phyloP scores from a whole-genome alignment of 2,329 filamentous ascomycete genomes.

The Verticillium nubilum region DNA sequence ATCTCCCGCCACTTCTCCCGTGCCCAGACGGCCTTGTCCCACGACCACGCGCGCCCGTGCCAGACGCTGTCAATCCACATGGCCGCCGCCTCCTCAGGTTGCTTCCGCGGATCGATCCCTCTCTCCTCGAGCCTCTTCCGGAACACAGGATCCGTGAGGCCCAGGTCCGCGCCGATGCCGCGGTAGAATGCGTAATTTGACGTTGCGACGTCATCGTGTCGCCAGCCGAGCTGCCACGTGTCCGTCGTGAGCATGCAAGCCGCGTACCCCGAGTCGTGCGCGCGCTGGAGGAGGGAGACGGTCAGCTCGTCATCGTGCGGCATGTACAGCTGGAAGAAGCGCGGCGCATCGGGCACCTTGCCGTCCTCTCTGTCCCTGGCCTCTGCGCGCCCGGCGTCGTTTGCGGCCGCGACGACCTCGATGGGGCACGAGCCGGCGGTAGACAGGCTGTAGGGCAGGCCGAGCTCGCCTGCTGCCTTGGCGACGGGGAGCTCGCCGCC shows the following conservation, averaged over 20 bases:
- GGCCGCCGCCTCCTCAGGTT: constrained; percentile 47
- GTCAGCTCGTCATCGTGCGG: constrained; percentile 57
- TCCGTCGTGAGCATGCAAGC: constrained; percentile 57
- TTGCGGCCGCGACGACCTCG: constrained; percentile 51
- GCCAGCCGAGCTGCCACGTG: constrained; percentile 59
- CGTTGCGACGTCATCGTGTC: constrained; percentile 50
- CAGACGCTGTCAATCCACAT: constrained; percentile 60
- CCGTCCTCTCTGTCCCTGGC: neutral
- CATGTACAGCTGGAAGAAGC: constrained; percentile 62
- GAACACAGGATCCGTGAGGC: constrained; percentile 55
- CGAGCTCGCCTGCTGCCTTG: constrained; percentile 52
- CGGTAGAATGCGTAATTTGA: constrained; percentile 61
- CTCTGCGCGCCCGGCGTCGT: constrained; percentile 30
- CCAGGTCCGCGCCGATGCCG: constrained; percentile 52
- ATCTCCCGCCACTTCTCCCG: constrained; percentile 50
- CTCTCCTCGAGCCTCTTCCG: constrained; percentile 42
- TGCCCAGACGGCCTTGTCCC: constrained; percentile 58
- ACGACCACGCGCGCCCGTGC: constrained; percentile 58
- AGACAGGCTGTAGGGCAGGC: constrained; percentile 53
- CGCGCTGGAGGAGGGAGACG: constrained; percentile 48
- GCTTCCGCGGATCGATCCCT: constrained; percentile 50
- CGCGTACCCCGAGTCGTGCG: constrained; percentile 47
- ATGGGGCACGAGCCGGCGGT: constrained; percentile 52
- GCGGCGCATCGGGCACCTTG: constrained; percentile 21
- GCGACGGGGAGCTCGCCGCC: constrained; percentile 54